phyloP scores from a whole-genome alignment of 257 asterid genomes.

The Dorcoceras hygrometricum region DNA sequence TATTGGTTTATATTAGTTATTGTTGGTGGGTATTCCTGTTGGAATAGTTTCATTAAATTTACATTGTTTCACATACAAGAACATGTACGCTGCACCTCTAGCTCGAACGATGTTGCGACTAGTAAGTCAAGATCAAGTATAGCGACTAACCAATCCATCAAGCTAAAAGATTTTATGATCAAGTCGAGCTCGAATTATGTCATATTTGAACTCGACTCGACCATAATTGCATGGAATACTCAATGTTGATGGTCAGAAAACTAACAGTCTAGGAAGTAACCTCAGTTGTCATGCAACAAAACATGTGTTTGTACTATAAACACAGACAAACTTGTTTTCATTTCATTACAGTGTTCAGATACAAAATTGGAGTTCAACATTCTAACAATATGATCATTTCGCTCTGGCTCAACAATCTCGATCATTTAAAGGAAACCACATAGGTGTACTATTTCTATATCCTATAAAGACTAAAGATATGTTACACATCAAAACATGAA shows the following conservation, averaged over 20 bases:
- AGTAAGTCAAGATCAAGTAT: too few relatives aligned
- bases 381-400: background rate
- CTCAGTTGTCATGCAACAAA: background rate
- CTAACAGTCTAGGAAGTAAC: too few relatives aligned
- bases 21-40: too few relatives aligned
- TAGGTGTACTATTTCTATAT: slow-evolving; percentile 19
- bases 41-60: too few relatives aligned
- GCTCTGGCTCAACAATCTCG: background rate
- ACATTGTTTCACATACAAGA: too few relatives aligned
- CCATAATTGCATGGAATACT: background rate
- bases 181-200: too few relatives aligned
- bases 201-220: background rate
- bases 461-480: slow-evolving; percentile 30
- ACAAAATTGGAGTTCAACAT: slow-evolving; percentile 6
- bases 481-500: slow-evolving; percentile 29
- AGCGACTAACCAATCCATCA: too few relatives aligned
- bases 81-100: too few relatives aligned
- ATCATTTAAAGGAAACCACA: background rate
- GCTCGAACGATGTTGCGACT: background rate
- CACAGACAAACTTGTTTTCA: background rate
- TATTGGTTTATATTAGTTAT: background rate
- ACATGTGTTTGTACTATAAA: background rate
- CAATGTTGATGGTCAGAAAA: too few relatives aligned
- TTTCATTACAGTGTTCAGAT: background rate
- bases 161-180: too few relatives aligned